Evolutionary conservation across 2,329 filamentous ascomycete genomes (phyloP), one percentile per base, ranked within the genome.

Genomic region (Botrytis pseudocinerea): DNA sequence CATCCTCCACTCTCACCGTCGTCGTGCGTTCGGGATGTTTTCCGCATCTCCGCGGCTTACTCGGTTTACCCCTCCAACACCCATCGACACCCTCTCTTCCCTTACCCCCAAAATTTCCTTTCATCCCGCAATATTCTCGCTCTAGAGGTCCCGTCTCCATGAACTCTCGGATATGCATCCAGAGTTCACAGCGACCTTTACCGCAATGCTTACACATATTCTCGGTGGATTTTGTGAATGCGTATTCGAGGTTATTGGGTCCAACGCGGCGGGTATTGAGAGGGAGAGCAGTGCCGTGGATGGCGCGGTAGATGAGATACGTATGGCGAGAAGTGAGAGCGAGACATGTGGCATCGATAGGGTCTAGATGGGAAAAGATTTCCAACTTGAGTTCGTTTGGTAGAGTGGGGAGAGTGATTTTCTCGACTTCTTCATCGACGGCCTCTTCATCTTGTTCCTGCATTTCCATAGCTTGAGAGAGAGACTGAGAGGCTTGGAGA

Each of bases 121-220:
- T 87, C 76, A 91, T 87, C 73, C 83, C 84, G 82, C 89, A 91
- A 82, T 91, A 91, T 80, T 91, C 89, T 25, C 38, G 35, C 4
- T 72, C 51, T n/a, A 48, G 10, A 74, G 84, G 81, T 32, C 81
- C 83, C 57, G 83, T 81, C 71, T 87, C 87, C 85, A 90, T 87
- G 87, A 88, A 91, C 59, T 84, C 84, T 78, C 84, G 84, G 77
- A 91, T 85, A 79, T 91, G 89, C 76, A 87, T 86, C 81, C 90
- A 88, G 73, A 91, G 84, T 82, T 90, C 88, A 80, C 89, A 91
- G 51, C 89, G 85, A 59, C 84, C 86, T 74, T 87, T 85, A 66
- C 87, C 88, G 75, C 89, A 91, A 80, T 90, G 89, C 73, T 86
- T 84, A 81, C 89, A 91, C 80, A 89, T 87, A 9, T 89, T 87